These are phyloP conservation scores for Blastobotrys mokoenaii DNA, from an alignment of 805 yeast species.

Conservation along the genomic window DNA sequence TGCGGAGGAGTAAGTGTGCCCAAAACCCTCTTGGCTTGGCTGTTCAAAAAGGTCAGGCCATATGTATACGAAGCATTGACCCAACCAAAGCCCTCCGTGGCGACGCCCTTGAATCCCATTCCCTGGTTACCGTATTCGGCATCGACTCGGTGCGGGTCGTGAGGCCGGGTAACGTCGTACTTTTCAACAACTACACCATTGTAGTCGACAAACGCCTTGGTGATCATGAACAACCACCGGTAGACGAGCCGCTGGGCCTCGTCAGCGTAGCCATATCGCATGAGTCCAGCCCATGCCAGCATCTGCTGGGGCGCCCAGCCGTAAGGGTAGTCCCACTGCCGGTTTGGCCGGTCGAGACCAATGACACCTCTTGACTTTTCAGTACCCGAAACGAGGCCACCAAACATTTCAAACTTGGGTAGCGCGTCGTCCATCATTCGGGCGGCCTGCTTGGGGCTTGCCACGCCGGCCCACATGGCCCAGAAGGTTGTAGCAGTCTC, in stretches of 20 bases:
- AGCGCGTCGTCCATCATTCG: conserved; percentile 49
- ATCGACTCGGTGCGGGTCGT: conserved; percentile 82
- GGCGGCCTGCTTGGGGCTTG: conserved; percentile 62
- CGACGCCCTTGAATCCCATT: conserved; percentile 82
- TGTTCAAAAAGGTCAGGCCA: conserved; percentile 60
- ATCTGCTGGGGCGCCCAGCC: conserved; percentile 99
- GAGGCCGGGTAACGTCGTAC: conserved; percentile 76
- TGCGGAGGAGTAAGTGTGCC: conserved; percentile 73
- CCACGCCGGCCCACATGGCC: conserved; percentile 80
- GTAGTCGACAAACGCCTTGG: conserved; percentile 81
- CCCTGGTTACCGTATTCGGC: conserved; percentile 99
- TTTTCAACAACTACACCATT: conserved; percentile 95
- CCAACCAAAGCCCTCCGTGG: conserved; percentile 98
- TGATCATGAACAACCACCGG: conserved; percentile 86
- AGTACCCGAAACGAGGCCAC: conserved; percentile 86
- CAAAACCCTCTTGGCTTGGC: conserved; percentile 63
- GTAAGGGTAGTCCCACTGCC: conserved; percentile 97
- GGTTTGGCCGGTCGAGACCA: conserved; percentile 62
- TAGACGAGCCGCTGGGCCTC: conserved; percentile 66
- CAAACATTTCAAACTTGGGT: conserved; percentile 68
- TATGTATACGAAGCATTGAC: conserved; percentile 79
- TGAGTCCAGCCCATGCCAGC: conserved; percentile 82
- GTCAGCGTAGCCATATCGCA: conserved; percentile 57
- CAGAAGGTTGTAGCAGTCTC: conserved; percentile 88
- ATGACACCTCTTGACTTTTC: conserved; percentile 63